Evolutionary conservation across 768 basidiomycete genomes (phyloP), one percentile per base, ranked within the genome.

Genomic region (Myochromella boudieri): DNA sequence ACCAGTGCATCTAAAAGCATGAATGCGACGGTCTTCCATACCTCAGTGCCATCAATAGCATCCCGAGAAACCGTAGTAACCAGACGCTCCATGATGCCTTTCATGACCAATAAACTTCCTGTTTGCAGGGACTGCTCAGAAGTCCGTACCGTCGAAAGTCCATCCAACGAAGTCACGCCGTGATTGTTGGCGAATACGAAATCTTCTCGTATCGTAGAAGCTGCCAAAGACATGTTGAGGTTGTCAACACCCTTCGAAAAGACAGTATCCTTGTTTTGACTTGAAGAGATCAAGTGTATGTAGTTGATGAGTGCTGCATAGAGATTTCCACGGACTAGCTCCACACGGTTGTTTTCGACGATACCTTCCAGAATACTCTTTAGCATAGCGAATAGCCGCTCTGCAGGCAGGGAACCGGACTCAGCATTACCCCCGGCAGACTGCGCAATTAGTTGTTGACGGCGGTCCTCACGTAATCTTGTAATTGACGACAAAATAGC

Each of bases 21-120:
- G 61, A 94, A 97, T 7, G 95, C 91, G 12, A 97, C 82, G 2
- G 94, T 95, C 68, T 91, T 91, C 95, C 95, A 98, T 2, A 97
- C 91, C 64, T 97, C 94, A 14, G 90, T 84, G 6, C 94, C 95
- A 53, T 97, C 94, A 44, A 91, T 88, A 1, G 93, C 94, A 60
- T 98, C 95, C n/a, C 91, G 77, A 17, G 90, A 82, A 29, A 95
- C 72, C 28, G 82, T 75, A 0, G 81, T 68, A 0, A 93, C 74
- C 15, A 97, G 67, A 4, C 86, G 76, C 44, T 95, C 95, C 56
- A 86, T 74, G 27, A 72, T 73, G 4, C 75, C 67, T 56, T 84
- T 86, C 61, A 98, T 68, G 46, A 87, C 71, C 0, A 77, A 66
- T 8, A 93, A 61, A 51, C 85, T 87, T 3, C 84, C 82, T 4